These are phyloP conservation scores for Pyrus bretschneideri DNA, from an alignment of 306 rosid species.

Conservation along the genomic window DNA sequence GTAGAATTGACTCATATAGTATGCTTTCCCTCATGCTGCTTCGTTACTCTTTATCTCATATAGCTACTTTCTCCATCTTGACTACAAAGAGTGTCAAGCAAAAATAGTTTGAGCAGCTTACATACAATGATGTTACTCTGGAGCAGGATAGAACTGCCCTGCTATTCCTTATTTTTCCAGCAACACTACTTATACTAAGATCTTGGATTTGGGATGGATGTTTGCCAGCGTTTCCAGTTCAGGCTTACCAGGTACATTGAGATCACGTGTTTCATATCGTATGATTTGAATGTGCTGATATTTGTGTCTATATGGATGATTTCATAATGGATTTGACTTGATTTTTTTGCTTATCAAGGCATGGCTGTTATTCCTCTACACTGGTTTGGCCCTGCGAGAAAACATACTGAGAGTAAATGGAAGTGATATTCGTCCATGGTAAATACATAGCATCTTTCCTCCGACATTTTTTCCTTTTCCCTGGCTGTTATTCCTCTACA, in stretches of 20 bases:
- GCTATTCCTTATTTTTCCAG: slow-evolving; percentile 84
- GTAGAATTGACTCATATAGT: not conserved
- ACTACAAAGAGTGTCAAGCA: not conserved
- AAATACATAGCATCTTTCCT: slow-evolving; percentile 7
- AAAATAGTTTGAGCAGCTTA: not conserved
- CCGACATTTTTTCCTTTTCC: not conserved
- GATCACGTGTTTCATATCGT: not conserved
- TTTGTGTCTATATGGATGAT: slow-evolving; percentile 11
- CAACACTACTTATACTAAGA: slow-evolving; percentile 64
- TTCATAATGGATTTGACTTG: slow-evolving; percentile 15
- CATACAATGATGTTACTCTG: slow-evolving; percentile 24
- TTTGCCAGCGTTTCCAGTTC: slow-evolving; percentile 92
- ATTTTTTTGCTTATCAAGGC: slow-evolving; percentile 49
- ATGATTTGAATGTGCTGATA: not conserved
- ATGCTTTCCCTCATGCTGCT: not conserved
- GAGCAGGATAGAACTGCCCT: slow-evolving; percentile 93
- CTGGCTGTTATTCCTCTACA: not conserved
- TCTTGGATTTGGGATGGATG: slow-evolving; percentile 95
- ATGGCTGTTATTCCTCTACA: slow-evolving; percentile 92
- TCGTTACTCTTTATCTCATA: not conserved
- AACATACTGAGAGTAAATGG: slow-evolving; percentile 91
- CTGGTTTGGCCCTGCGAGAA: slow-evolving; percentile 92
- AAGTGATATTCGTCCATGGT: slow-evolving; percentile 98
- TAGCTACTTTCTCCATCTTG: not conserved
- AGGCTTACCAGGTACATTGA: slow-evolving; percentile 72